phyloP scores from a whole-genome alignment of 495 filamentous ascomycete species.

The Penicillium herquei region DNA sequence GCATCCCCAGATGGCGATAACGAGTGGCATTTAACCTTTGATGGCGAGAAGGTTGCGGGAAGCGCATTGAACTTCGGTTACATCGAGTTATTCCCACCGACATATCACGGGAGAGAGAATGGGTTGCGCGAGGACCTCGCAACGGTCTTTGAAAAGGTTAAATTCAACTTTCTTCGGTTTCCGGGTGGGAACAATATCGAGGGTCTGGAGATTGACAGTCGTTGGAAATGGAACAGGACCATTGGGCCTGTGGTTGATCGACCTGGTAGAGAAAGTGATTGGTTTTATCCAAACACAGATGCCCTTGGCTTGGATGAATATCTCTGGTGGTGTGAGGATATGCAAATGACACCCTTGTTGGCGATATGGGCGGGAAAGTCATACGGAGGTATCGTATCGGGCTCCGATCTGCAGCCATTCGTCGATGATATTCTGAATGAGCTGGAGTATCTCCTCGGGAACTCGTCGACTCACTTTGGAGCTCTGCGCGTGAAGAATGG shows the following conservation, averaged over 20 bases:
- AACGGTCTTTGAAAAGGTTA: conserved; percentile 50
- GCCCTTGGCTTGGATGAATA: conserved; percentile 64
- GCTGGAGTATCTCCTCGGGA: conserved; percentile 46
- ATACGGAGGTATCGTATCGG: conserved; percentile 46
- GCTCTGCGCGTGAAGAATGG: conserved; percentile 43
- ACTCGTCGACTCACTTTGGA: conserved; percentile 35
- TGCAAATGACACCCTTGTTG: conserved; percentile 55
- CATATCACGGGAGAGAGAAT: conserved; percentile 53
- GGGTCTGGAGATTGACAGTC: conserved; percentile 32
- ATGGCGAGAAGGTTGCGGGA: conserved; percentile 42
- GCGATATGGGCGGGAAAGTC: conserved; percentile 63
- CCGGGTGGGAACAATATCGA: conserved; percentile 67
- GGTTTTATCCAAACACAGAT: conserved; percentile 61
- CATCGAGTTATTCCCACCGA: conserved; percentile 66
- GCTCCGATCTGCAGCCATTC: conserved; percentile 33
- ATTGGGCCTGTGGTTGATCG: conserved; percentile 63
- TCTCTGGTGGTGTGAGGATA: conserved; percentile 64
- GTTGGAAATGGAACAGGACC: conserved; percentile 70
- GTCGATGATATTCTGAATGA: conserved; percentile 62
- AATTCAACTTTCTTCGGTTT: conserved; percentile 59
- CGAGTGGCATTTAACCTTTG: conserved; percentile 61
- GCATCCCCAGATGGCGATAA: conserved; percentile 61
- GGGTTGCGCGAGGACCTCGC: conserved; percentile 61
- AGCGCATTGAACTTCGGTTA: conserved; percentile 60
- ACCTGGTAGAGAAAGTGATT: conserved; percentile 58